phyloP scores from a whole-genome alignment of 768 basidiomycete genomes.

The Zangia roseola region DNA sequence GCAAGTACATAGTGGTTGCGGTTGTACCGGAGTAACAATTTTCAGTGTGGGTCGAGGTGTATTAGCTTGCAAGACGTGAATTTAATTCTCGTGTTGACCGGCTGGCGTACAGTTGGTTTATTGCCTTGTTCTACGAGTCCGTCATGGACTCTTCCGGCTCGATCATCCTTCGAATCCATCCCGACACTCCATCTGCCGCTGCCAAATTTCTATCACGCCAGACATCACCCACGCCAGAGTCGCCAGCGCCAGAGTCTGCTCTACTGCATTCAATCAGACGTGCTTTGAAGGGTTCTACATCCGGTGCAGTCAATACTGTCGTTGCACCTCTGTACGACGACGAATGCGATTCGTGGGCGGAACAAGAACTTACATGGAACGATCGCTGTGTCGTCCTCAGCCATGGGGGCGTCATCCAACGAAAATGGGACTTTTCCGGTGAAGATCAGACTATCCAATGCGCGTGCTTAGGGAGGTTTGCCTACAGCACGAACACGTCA shows the following conservation, averaged over 20 bases:
- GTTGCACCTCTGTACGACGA: conserved; percentile 42
- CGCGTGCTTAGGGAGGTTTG: conserved; percentile 75
- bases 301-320: conserved; percentile 40
- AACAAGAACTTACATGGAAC: conserved; percentile 73
- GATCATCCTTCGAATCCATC: conserved; percentile 40
- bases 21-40: no score
- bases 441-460: conserved; percentile 75
- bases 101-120: no score
- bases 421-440: conserved; percentile 72
- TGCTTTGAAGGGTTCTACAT: conserved; percentile 57
- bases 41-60: no score
- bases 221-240: conserved; percentile 13
- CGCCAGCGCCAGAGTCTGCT: conserved; percentile 28
- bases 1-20: no score
- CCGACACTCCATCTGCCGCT: conserved; percentile 44
- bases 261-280: conserved; percentile 57
- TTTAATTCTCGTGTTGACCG: no score
- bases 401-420: conserved; percentile 63
- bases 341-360: conserved; percentile 42
- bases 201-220: conserved; percentile 38
- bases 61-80: no score
- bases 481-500: conserved; percentile 42
- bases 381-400: conserved; percentile 59
- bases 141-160: conserved; percentile 20
- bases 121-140: neutral